Base-by-base conservation (phyloP, 2,329 filamentous ascomycete species). In the Claviceps quebecensis region DNA sequence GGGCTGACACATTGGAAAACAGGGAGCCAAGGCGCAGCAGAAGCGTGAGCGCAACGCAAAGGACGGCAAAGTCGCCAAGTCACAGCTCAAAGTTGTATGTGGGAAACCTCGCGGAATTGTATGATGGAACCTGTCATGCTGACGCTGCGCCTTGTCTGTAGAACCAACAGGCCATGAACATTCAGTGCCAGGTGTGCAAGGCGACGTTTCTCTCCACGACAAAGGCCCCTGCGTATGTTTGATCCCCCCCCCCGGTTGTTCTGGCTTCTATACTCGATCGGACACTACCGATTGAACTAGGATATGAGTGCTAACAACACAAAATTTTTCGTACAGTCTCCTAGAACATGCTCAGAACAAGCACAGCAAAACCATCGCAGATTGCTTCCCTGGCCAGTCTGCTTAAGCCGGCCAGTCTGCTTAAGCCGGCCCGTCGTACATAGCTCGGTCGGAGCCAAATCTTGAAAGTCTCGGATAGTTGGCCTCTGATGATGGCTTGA, bases 181-280 rank as follows among this genome's bases (percentile, higher is more conserved):
- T 89, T 67, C 83, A 87, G 68, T 90, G 86, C 76, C 71, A 78
- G 58, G 73, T 81, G 61, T 90, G 86, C 83, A 85, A 82, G 69
- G 78, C 83, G 59, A 86, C 84, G 34, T 89, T 90, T 72, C 76
- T 89, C 59, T 83, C 84, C 73, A 90, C 86, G 38, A 84, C 83
- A 55, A 83, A 84, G 63, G 80, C 76, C 55, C 83, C 83, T 61
- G 81, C 84, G 79, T 83, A 73, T 58, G 78, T 71, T 19, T 3
- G 40, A 9, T n/a, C 11, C 38, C 23, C 23, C 23, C 16, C n/a
- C 16, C n/a, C n/a, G 17, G 22, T 16, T 29, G 23, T 14, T 11
- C 14, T 16, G 5, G 14, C 5, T n/a, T 34, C 47, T 16, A 17
- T n/a, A 26, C 5, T 2, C 46, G 46, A 39, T 23, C n/a, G 36